Conservation (phyloP, 345 rosid species). For the Cardamine resedifolia region DNA sequence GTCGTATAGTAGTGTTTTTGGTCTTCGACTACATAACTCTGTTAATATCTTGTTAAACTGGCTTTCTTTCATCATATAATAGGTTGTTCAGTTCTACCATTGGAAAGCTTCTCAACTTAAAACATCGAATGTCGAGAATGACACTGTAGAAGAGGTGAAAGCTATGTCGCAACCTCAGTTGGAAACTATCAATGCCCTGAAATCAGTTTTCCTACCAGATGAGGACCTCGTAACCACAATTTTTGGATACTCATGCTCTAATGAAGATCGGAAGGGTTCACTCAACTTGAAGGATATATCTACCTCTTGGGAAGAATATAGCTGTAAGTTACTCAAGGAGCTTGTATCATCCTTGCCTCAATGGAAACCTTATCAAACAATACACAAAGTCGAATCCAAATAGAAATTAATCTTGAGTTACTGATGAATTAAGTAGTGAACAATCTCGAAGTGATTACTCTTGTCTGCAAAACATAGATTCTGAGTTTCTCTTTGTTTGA, state of each 20-base stretch:
- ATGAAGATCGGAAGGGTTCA: slow-evolving; percentile 14
- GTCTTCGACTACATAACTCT: not conserved
- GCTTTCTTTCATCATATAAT: not conserved
- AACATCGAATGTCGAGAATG: slow-evolving; percentile 6
- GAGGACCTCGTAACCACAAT: slow-evolving; percentile 34
- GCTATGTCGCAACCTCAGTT: slow-evolving; percentile 45
- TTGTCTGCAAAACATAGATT: not conserved
- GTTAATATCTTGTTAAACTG: not conserved
- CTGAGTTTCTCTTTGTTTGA: not conserved
- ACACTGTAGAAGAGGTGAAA: slow-evolving; percentile 27
- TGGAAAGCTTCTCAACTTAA: slow-evolving; percentile 53
- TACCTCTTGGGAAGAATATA: slow-evolving; percentile 52
- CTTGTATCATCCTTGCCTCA: slow-evolving; percentile 55
- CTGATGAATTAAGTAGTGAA: not conserved
- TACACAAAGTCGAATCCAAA: slow-evolving; percentile 34
- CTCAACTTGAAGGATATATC: slow-evolving; percentile 47
- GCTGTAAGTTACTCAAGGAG: slow-evolving; percentile 42
- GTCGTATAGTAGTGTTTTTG: too few relatives aligned
- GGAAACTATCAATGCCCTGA: slow-evolving; percentile 42
- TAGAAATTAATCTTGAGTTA: not conserved
- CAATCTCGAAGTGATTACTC: not conserved
- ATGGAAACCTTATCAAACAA: slow-evolving; percentile 56
- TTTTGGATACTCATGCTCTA: slow-evolving; percentile 24
- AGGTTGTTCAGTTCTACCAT: slow-evolving; percentile 66
- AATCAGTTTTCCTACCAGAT: slow-evolving; percentile 45